phyloP scores from a whole-genome alignment of 805 yeast species.

The Wickerhamiella sergipiensis region DNA sequence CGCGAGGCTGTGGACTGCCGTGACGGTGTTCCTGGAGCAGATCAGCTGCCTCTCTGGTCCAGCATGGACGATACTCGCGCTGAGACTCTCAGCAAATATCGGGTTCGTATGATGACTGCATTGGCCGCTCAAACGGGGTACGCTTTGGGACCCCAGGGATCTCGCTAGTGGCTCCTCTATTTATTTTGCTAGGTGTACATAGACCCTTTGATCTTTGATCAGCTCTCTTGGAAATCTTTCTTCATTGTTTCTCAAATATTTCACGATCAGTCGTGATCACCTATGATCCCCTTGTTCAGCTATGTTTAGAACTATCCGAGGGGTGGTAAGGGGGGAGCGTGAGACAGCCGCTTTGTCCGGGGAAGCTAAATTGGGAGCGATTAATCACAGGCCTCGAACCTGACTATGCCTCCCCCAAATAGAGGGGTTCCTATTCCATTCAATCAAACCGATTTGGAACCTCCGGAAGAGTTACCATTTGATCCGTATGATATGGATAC shows the following conservation, averaged over 20 bases:
- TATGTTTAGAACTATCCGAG: no score
- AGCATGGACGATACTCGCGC: slow-evolving; percentile 18
- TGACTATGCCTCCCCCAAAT: not conserved
- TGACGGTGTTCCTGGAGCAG: slow-evolving; percentile 13
- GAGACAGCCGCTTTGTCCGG: no score
- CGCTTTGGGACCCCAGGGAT: not conserved
- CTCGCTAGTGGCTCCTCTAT: not conserved
- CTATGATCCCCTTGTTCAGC: no score
- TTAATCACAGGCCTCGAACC: not conserved
- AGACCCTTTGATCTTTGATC: no score
- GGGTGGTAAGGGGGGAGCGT: no score
- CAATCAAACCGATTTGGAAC: not conserved
- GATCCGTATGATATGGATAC: not conserved
- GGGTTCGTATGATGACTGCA: slow-evolving; percentile 5
- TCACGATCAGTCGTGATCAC: no score
- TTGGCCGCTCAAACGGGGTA: not conserved
- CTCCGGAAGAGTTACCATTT: not conserved
- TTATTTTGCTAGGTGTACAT: not conserved
- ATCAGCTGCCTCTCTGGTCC: slow-evolving; percentile 20
- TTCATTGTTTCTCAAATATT: no score
- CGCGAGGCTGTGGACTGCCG: slow-evolving; percentile 19
- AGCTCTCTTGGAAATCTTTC: no score
- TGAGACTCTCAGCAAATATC: slow-evolving; percentile 16
- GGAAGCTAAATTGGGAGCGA: not conserved
- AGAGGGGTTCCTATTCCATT: not conserved